Evolutionary conservation across 768 basidiomycete genomes (phyloP), one percentile per base, ranked within the genome.

Genomic region (Tulasnella sp.): DNA sequence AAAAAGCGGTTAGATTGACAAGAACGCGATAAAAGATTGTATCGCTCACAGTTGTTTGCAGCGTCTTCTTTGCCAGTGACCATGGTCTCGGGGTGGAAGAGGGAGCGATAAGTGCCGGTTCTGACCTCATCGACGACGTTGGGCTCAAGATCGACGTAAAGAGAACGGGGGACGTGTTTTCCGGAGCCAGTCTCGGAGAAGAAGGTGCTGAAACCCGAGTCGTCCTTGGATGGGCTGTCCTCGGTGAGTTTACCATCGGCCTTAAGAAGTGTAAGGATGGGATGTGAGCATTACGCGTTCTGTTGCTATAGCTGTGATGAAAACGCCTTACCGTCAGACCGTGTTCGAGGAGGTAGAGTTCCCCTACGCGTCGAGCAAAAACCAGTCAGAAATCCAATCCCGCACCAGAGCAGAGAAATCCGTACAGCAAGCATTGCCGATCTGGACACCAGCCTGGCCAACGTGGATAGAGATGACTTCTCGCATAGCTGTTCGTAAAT

Each of bases 21-120:
- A 68, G 42, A 22, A 19, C 41, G 34, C 75, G 76, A 68, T 73
- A 16, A 44, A 14, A 26, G 14, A 59, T 2, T 4, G 32, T 12
- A 32, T 17, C n/a, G 81, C 88, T 80, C 81, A 95, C 95, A 99
- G 83, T 99, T 99, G 86, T 95, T 98, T 74, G 97, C 97, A 72
- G 97, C 97, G 80, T 99, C 97, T 84, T 99, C 97, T 84, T 98
- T 99, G 76, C 97, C 97, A 72, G 92, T 94, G 77, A 99, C 87
- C 81, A 99, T 88, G 73, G 97, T 95, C 87, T 98, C 97, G 12
- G 97, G 97, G 83, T 99, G 97, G 88, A 99, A 99, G 72, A 99
- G 90, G 81, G 89, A 90, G 82, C 93, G 88, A 88, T 98, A 99
- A 52, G 90, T 88, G 75, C 97, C 97, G 75, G 87, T 95, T 81